A percentile compares a stretch with the other conserved stretches of the same genome.
phyloP scores from a whole-genome alignment of 116 monocot species.

The Posidonia oceanica region DNA sequence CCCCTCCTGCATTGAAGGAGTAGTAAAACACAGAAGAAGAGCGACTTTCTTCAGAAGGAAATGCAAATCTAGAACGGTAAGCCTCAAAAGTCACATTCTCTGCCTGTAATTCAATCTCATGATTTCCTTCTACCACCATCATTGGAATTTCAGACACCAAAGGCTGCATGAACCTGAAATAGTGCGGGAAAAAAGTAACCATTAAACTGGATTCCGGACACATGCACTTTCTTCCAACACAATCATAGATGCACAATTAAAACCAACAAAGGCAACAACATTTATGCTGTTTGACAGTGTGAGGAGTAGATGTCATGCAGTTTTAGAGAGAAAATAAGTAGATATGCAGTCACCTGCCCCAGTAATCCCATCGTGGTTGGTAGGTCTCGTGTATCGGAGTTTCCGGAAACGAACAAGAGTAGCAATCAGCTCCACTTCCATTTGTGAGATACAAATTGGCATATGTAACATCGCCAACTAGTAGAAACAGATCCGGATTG shows the following conservation, averaged over 20 bases:
- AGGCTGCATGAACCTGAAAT: slow-evolving; percentile 78
- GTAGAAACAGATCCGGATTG: slow-evolving; percentile 55
- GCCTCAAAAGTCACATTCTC: slow-evolving; percentile 48
- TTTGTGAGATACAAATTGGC: slow-evolving; percentile 76
- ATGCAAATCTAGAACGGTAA: slow-evolving; percentile 80
- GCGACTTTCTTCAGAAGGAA: slow-evolving; percentile 63
- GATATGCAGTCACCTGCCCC: slow-evolving; percentile 45
- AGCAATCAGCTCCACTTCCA: slow-evolving; percentile 71
- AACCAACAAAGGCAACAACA: too few species aligned
- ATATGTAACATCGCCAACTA: slow-evolving; percentile 70
- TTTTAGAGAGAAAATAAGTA: too few species aligned
- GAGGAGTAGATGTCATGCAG: too few species aligned
- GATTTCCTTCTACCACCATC: slow-evolving; percentile 93
- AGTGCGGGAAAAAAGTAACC: too few species aligned
- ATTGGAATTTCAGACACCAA: slow-evolving; percentile 58
- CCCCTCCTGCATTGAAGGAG: slow-evolving; percentile 85
- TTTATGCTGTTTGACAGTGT: too few species aligned
- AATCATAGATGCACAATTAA: too few species aligned
- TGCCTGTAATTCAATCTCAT: slow-evolving; percentile 70
- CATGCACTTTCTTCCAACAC: too few species aligned
- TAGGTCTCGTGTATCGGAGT: slow-evolving; percentile 78
- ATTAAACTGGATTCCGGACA: not conserved
- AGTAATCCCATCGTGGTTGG: slow-evolving; percentile 84
- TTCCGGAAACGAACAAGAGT: slow-evolving; percentile 50
- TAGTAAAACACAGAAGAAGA: slow-evolving; percentile 80